Evolutionary conservation across 331 rosid species (phyloP).

Genomic region (Acacia concinna): DNA sequence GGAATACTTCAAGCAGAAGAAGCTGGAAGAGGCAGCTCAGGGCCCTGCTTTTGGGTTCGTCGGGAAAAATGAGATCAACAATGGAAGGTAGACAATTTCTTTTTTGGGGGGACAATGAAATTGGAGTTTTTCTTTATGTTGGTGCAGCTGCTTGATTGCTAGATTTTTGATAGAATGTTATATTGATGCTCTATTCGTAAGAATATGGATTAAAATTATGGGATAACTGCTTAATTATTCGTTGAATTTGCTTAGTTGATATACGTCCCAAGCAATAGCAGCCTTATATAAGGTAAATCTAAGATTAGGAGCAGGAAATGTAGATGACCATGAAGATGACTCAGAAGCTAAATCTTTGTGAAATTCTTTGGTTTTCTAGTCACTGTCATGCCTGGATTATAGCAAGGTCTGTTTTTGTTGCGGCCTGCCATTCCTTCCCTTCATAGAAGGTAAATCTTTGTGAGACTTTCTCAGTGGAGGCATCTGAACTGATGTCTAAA

Average conservation of each 20-base stretch:
- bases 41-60: slow-evolving; percentile 89
- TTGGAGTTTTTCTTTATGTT: slow-evolving; percentile 25
- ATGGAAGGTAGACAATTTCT: slow-evolving; percentile 70
- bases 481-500: background rate
- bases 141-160: slow-evolving; percentile 22
- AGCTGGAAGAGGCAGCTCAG: slow-evolving; percentile 75
- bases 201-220: slow-evolving; percentile 15
- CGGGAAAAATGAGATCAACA: slow-evolving; percentile 81
- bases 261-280: background rate
- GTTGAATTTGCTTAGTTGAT: background rate
- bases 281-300: background rate
- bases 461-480: background rate
- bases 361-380: background rate
- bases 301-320: background rate
- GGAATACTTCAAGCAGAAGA: slow-evolving; percentile 90
- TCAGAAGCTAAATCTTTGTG: background rate
- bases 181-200: background rate
- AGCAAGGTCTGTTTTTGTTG: background rate
- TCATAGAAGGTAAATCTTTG: background rate
- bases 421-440: background rate
- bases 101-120: background rate
- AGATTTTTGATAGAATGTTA: slow-evolving; percentile 16
- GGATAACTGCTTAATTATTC: background rate
- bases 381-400: background rate
- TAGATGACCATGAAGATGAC: background rate